Evolutionary conservation across 2,329 filamentous ascomycete genomes (phyloP).

Genomic region (Alternaria longipes): DNA sequence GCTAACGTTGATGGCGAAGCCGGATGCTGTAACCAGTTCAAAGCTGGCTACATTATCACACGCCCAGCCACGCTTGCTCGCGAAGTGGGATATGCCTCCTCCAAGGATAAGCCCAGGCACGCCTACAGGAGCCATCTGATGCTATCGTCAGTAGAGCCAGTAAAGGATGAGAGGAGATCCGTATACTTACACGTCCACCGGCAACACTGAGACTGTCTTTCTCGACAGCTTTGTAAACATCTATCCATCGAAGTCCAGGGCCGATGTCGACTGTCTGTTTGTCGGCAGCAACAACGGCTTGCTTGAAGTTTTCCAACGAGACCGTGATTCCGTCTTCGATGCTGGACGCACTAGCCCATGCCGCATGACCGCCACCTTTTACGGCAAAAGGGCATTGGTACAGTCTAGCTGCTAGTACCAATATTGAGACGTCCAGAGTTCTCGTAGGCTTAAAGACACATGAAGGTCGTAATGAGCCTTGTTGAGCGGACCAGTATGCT

Average conservation of each 20-base stretch:
- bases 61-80: slow-evolving; percentile 34
- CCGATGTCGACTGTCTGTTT: slow-evolving; percentile 34
- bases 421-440: slow-evolving; percentile 20
- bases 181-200: slow-evolving; percentile 31
- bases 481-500: slow-evolving; percentile 38
- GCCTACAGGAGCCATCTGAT: slow-evolving; percentile 31
- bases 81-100: slow-evolving; percentile 35
- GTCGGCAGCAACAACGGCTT: slow-evolving; percentile 34
- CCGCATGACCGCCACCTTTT: slow-evolving; percentile 55
- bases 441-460: slow-evolving; percentile 33
- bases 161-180: neutral
- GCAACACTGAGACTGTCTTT: slow-evolving; percentile 31
- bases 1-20: slow-evolving; percentile 16
- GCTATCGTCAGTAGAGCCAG: neutral
- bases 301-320: slow-evolving; percentile 48
- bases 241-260: slow-evolving; percentile 42
- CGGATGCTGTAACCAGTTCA: slow-evolving; percentile 29
- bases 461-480: slow-evolving; percentile 27
- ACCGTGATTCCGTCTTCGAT: slow-evolving; percentile 56
- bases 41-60: slow-evolving; percentile 41
- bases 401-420: slow-evolving; percentile 22
- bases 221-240: slow-evolving; percentile 39
- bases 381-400: slow-evolving; percentile 52
- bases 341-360: slow-evolving; percentile 51
- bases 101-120: slow-evolving; percentile 42